phyloP scores from a whole-genome alignment of 331 rosid genomes.

The Quercus tomentella region DNA sequence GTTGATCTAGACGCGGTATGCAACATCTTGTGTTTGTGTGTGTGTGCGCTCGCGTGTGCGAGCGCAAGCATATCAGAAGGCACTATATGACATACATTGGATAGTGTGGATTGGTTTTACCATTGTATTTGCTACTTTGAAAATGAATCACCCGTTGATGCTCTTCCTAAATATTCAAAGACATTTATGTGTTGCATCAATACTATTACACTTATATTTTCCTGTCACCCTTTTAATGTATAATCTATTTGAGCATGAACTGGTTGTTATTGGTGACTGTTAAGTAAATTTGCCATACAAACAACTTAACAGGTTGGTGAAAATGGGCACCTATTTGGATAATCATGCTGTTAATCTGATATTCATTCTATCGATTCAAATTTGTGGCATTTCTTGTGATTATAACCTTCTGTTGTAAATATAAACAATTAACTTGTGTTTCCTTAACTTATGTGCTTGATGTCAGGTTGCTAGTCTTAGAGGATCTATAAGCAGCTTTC shows the following conservation, averaged over 20 bases:
- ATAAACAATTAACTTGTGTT: slow-evolving; percentile 8
- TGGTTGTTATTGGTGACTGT: background rate
- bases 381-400: background rate
- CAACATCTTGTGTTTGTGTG: background rate
- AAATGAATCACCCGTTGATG: background rate
- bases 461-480: slow-evolving; percentile 91
- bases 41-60: background rate
- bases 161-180: background rate
- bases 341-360: background rate
- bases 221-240: background rate
- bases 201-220: background rate
- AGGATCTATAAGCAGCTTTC: slow-evolving; percentile 95
- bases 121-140: background rate
- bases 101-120: background rate
- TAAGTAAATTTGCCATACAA: background rate
- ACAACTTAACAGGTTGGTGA: background rate
- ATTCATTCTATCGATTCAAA: background rate
- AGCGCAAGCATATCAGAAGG: background rate
- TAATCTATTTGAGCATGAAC: background rate
- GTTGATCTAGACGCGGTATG: slow-evolving; percentile 94
- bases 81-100: background rate
- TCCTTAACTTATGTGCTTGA: slow-evolving; percentile 10
- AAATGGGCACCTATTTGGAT: background rate
- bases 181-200: background rate
- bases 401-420: background rate